Base-by-base conservation (phyloP, 495 filamentous ascomycete species). In the Podospora pseudopauciseta region DNA sequence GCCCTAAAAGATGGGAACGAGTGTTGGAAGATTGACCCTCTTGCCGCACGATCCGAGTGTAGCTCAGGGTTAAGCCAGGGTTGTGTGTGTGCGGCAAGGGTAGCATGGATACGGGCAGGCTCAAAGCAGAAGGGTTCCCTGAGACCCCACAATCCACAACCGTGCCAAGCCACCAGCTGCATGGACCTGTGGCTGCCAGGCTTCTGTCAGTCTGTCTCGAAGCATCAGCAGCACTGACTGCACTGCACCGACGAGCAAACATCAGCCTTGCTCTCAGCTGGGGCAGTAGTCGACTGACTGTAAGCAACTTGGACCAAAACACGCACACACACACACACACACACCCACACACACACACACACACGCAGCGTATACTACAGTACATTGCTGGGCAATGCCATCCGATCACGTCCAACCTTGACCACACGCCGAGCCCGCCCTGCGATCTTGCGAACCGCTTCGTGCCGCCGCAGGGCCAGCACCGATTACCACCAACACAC, bases 391-490 rank as follows among this genome's bases (percentile, higher is more conserved):
- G 39, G 39, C 39, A 49, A 49, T 49, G 39, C 39, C 7, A 49
- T 49, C 39, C 13, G 39, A 49, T 16, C 39, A 49, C 15, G 9
- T 49, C 39, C 9, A 49, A 3, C 39, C 39, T 49, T 49, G 39
- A 49, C 39, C 39, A 11, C 7, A 49, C 39, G 39, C 13, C 39
- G n/a, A 58, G 55, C 55, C 55, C 55, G 55, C 55, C 55, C 55
- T 58, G 55, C 55, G 55, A 58, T 19, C 55, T 13, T 58, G 39
- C n/a, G 55, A 58, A 20, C 23, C 55, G 7, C 23, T 6, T 5
- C 23, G 7, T 49, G 39, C 55, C 55, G 55, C 69, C 65, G 68
- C 27, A 71, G 68, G 69, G 69, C 66, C 39, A 56, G 39, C 67
- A 63, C 60, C 23, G 20, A n/a, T 60, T 32, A 18, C 62, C 49